Conservation (phyloP, 2,329 filamentous ascomycete genomes). For the Verticillium klebahnii region DNA sequence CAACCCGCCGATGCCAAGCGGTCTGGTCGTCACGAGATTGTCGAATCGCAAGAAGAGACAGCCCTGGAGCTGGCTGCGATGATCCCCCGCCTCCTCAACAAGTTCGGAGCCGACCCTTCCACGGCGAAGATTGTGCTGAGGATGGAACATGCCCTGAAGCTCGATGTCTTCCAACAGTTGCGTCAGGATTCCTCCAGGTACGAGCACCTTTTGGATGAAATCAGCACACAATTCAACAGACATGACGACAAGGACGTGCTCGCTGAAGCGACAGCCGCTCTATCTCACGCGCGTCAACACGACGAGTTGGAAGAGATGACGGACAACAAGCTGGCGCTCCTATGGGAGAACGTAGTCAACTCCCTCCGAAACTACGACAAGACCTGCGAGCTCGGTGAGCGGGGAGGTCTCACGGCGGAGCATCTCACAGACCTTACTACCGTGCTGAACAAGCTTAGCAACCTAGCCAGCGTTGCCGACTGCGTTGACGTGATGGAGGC, state of each 20-base stretch:
- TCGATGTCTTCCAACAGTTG: constrained; percentile 83
- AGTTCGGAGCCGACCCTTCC: constrained; percentile 84
- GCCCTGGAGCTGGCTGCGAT: constrained; percentile 71
- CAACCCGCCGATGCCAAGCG: constrained; percentile 62
- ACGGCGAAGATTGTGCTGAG: constrained; percentile 83
- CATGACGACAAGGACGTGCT: constrained; percentile 85
- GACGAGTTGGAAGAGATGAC: constrained; percentile 86
- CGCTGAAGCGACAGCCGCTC: constrained; percentile 73
- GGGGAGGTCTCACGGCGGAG: constrained; percentile 62
- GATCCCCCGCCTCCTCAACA: constrained; percentile 84
- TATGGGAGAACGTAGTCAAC: constrained; percentile 83
- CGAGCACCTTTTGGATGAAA: constrained; percentile 77
- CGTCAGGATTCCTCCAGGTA: constrained; percentile 82
- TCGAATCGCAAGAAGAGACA: constrained; percentile 71
- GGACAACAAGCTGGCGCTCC: constrained; percentile 69
- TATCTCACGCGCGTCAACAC: constrained; percentile 80
- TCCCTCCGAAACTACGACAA: constrained; percentile 68
- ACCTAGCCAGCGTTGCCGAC: constrained; percentile 74
- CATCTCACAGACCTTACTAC: constrained; percentile 68
- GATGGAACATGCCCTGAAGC: constrained; percentile 79
- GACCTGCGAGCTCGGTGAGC: constrained; percentile 65
- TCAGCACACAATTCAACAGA: constrained; percentile 90
- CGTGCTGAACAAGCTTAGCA: constrained; percentile 72
- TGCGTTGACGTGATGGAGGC: constrained; percentile 72
- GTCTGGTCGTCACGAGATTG: constrained; percentile 56